Percentiles rank a stretch among this genome's conserved stretches.
These are phyloP conservation scores for Asterochloris erici DNA, from an alignment of 139 green algal genomes.

Conservation along the genomic window DNA sequence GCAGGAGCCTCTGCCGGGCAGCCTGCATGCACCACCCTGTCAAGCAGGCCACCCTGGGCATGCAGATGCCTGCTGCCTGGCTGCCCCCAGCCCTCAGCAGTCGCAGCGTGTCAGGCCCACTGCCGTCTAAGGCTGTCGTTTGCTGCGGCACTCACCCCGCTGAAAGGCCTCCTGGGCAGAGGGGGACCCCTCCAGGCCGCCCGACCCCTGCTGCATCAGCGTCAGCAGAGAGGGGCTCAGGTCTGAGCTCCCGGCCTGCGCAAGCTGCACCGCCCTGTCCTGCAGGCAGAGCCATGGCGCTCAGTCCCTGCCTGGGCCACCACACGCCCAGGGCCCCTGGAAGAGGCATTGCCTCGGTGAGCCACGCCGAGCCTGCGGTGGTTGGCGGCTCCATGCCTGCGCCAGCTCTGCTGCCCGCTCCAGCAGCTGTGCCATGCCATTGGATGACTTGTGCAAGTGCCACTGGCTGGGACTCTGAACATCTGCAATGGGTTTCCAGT, in stretches of 20 bases:
- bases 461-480: too few relatives aligned
- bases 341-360: background rate
- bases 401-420: background rate
- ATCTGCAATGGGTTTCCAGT: too few relatives aligned
- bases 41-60: too few relatives aligned
- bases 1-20: background rate
- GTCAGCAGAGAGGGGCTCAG: constrained; percentile 17
- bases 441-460: background rate
- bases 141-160: background rate
- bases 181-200: background rate
- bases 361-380: background rate
- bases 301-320: background rate
- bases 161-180: constrained; percentile 10
- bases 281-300: background rate
- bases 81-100: background rate
- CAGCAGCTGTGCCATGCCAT: background rate
- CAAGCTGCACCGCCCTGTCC: constrained; percentile 14
- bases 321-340: background rate
- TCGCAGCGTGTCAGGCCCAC: background rate
- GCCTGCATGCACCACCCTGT: too few relatives aligned
- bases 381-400: background rate
- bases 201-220: background rate
- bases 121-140: background rate
- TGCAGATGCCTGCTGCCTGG: background rate
- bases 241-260: constrained; percentile 6